phyloP scores from a whole-genome alignment of 2,329 filamentous ascomycete genomes.

The Chalaropsis thielavioides region DNA sequence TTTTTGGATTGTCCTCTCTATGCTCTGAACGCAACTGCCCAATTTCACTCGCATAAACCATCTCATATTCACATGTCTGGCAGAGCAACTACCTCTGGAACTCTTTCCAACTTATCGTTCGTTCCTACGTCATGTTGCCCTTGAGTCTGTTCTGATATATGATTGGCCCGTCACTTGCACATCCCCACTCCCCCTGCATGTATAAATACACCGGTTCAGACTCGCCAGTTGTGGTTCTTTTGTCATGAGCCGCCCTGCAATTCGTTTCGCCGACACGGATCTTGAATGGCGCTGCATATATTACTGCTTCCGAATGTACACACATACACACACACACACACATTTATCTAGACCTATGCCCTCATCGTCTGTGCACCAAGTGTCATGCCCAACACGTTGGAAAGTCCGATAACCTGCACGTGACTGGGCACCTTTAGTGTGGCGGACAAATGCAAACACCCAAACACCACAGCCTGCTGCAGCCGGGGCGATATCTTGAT shows the following conservation, averaged over 20 bases:
- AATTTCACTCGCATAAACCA: background rate
- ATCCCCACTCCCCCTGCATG: background rate
- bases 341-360: background rate
- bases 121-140: background rate
- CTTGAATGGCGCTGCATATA: background rate
- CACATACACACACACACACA: no score
- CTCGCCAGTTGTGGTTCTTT: no score
- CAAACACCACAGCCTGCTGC: constrained; percentile 46
- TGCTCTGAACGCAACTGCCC: background rate
- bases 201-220: no score
- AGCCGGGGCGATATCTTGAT: constrained; percentile 50
- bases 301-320: background rate
- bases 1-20: background rate
- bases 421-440: constrained; percentile 39
- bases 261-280: background rate
- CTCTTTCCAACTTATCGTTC: background rate
- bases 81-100: background rate
- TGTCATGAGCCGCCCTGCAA: background rate
- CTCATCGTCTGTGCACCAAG: constrained; percentile 6
- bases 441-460: constrained; percentile 46
- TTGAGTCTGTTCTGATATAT: background rate
- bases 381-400: constrained; percentile 31
- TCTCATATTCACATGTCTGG: background rate
- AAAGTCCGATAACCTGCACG: constrained; percentile 42
- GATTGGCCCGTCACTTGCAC: background rate